These are phyloP conservation scores for Stereocaulon alpinum DNA, from an alignment of 495 filamentous ascomycete genomes.

Conservation along the genomic window DNA sequence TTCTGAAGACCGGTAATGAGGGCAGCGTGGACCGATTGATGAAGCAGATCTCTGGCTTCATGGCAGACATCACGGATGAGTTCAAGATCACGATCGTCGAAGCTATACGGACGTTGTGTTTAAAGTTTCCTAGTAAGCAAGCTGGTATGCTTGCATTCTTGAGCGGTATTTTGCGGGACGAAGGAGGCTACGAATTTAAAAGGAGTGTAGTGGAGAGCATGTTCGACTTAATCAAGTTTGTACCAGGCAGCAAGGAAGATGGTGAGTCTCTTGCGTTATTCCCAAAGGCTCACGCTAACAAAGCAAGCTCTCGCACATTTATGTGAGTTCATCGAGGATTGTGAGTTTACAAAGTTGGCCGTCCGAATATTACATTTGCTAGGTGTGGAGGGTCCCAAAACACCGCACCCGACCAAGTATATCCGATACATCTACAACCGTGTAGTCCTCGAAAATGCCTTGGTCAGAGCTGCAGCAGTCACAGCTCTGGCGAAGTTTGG, in stretches of 20 bases:
- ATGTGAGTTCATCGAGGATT: slow-evolving; percentile 99
- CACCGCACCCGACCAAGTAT: slow-evolving; percentile 92
- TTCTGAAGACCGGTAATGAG: slow-evolving; percentile 97
- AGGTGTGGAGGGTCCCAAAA: slow-evolving; percentile 90
- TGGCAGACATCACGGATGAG: slow-evolving; percentile 96
- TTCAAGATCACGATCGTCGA: slow-evolving; percentile 99
- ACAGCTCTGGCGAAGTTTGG: slow-evolving; percentile 96
- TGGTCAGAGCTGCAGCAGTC: slow-evolving; percentile 89
- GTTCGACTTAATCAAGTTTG: slow-evolving; percentile 98
- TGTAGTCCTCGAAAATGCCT: slow-evolving; percentile 92
- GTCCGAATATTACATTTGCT: slow-evolving; percentile 90
- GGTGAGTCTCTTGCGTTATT: slow-evolving; percentile 31
- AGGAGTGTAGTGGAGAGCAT: slow-evolving; percentile 96
- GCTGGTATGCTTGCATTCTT: slow-evolving; percentile 96
- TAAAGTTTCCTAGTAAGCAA: slow-evolving; percentile 98
- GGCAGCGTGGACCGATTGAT: slow-evolving; percentile 92
- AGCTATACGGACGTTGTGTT: slow-evolving; percentile 86
- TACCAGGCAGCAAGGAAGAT: slow-evolving; percentile 95
- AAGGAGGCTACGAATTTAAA: slow-evolving; percentile 98
- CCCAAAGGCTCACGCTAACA: slow-evolving; percentile 11
- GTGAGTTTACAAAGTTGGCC: slow-evolving; percentile 97
- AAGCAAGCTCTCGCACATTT: slow-evolving; percentile 73
- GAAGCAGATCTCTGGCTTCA: slow-evolving; percentile 96
- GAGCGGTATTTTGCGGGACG: slow-evolving; percentile 86
- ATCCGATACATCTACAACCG: slow-evolving; percentile 99